Evolutionary conservation across 2,329 filamentous ascomycete species (phyloP), one percentile per base, ranked within the genome.

Genomic region (Colletotrichum sublineola): DNA sequence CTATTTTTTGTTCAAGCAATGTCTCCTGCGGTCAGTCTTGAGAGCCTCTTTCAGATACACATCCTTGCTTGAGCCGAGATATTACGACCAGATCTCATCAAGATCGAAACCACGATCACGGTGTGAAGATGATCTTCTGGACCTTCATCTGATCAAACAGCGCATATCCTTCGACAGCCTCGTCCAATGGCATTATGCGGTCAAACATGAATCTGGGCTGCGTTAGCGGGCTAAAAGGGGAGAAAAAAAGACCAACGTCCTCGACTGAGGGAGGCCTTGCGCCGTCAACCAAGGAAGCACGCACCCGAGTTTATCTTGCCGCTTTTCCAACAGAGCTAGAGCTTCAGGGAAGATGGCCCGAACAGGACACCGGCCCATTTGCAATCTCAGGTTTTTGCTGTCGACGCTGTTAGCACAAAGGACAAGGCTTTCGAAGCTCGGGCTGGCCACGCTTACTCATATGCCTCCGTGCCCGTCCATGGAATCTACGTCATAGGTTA

Each of bases 361-460:
- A 18, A 95, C 93, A 3, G 93, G 93, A 78, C 92, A 95, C 67
- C 93, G 86, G 6, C 93, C 93, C 91, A 94, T 94, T 80, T 93
- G 91, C 42, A 94, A 76, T 56, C 87, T 89, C 72, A 95, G 76
- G 75, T 95, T 95, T 81, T 95, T 95, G 61, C 89, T 88, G 76
- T 76, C 65, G 29, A 42, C 33, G 6, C 9, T 18, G 31, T 73
- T 60, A 73, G 69, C 55, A 15, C 7, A 55, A 20, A 38, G 11
- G 3, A 44, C 36, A n/a, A 42, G 15, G 29, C 33, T 56, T 7
- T 24, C 9, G 14, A 40, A 3, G 5, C 24, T 63, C 46, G 20
- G 14, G 15, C 6, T 24, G 44, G 36, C 42, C 42, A 56, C 50
- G 62, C 83, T 78, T 79, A 87, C 86, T 80, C 82, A 77, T 91